These are phyloP conservation scores for Fusarium liriodendri DNA, from an alignment of 2,329 filamentous ascomycete genomes.

Conservation along the genomic window DNA sequence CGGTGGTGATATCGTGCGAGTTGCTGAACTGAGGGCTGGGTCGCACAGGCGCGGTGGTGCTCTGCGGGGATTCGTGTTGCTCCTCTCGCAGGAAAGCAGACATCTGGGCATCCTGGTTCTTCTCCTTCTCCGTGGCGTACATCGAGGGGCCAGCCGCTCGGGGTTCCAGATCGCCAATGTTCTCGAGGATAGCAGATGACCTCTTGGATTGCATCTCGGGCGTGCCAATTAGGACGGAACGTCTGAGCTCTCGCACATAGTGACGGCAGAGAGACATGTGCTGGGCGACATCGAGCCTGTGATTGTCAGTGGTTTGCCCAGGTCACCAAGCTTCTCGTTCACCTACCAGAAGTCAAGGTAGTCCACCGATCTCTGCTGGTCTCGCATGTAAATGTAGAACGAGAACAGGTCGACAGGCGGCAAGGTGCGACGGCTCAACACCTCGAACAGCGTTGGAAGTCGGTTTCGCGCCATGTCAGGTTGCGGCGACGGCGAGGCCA, in stretches of 20 bases:
- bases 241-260: conserved; percentile 93
- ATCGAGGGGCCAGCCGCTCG: conserved; percentile 70
- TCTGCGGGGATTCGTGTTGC: conserved; percentile 66
- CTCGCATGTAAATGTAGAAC: conserved; percentile 99
- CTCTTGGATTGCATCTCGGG: conserved; percentile 92
- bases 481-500: conserved; percentile 62
- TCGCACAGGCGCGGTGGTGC: conserved; percentile 57
- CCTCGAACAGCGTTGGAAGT: conserved; percentile 94
- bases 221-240: conserved; percentile 92
- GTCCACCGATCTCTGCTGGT: conserved; percentile 97
- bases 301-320: conserved; percentile 23
- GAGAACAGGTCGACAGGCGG: conserved; percentile 97
- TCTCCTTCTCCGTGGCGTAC: conserved; percentile 76
- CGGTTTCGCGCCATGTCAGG: conserved; percentile 79
- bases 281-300: conserved; percentile 97
- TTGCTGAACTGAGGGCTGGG: conserved; percentile 70
- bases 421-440: conserved; percentile 91
- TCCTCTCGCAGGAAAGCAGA: conserved; percentile 87
- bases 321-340: neutral
- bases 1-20: conserved; percentile 71
- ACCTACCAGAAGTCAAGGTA: conserved; percentile 97
- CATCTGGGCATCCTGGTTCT: conserved; percentile 87
- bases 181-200: conserved; percentile 83
- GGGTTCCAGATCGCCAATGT: conserved; percentile 73
- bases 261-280: conserved; percentile 98